Evolutionary conservation across 805 yeast genomes (phyloP), one percentile per base, ranked within the genome.

Genomic region (Saturnispora zaruensis): DNA sequence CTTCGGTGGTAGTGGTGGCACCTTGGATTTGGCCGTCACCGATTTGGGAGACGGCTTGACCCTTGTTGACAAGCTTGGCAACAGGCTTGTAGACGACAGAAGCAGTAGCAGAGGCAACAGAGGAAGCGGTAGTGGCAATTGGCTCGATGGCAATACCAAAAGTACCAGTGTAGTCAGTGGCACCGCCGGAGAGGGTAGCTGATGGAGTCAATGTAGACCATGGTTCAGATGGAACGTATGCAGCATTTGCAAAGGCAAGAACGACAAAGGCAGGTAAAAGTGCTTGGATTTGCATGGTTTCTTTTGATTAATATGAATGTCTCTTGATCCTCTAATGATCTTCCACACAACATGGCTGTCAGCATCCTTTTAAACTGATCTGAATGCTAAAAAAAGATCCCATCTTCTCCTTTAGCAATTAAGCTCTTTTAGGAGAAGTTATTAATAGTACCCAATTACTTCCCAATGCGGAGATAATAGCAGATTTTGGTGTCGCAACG

Each of bases 81-180:
- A 38, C 16, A 18, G 23, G 40, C 21, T 18, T 36, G 23, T 18
- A 36, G 13, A 23, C 13, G 13, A 28, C 32, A 28, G 40, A 36
- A 36, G 40, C 40, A 20, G 40, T 18, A 32, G 44, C 49, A 36
- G 54, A 51, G 24, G 49, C 62, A 18, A 55, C 55, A 14, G 55
- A n/a, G 13, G 73, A 76, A 77, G 58, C 78, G 44, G 86, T 77
- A 46, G 74, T 57, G 53, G 79, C 83, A 41, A 77, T 56, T 47
- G 85, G 75, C 52, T 73, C 69, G 54, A 84, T 78, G 50, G 84
- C 85, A 59, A 85, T 82, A 71, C 90, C 93, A 61, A 84, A 84
- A 40, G 75, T 62, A 45, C 71, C 67, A 43, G 77, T 53, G 72
- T 77, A 81, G 56, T 76, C 77, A 48, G 87, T 79, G 45, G 71